Evolutionary conservation across 2,329 filamentous ascomycete species (phyloP), one percentile per base, ranked within the genome.

Genomic region (Graphilbum sp.): DNA sequence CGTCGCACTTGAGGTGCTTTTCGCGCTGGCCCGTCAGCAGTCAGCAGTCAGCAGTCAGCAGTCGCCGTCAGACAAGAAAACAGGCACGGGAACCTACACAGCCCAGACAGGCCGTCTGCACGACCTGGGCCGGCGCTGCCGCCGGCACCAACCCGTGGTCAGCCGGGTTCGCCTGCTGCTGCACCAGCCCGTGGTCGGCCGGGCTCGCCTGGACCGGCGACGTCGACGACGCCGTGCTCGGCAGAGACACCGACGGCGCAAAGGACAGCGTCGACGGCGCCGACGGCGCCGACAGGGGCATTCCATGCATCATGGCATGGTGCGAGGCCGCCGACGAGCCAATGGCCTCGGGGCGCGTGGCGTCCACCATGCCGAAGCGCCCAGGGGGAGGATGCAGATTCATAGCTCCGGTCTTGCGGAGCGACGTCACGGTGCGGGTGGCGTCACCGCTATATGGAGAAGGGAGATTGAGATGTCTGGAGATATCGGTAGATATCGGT

Each of bases 1-100:
- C 79, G 54, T 86, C 78, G 52, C 81, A 87, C 53, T 84, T 87
- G 35, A 86, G 65, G 54, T 87, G 82, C 50, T 82, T 74, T 45
- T 52, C 59, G 37, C 71, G 63, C 70, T 75, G 24, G 20, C 15
- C 21, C 5, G 24, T 30, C 17, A 33, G 36, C 15, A 32, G 12
- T 4, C 13, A 2, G 30, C 11, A 27, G n/a, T 4, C n/a, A 20
- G 21, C 15, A 35, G 33, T 24, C 3, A 17, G 17, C 13, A 29
- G 11, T n/a, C 23, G 16, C 16, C 15, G 25, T 6, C 16, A 29
- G 24, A 34, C 9, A 25, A 23, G 15, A 27, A 18, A 21, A 32
- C 23, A 17, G 10, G 20, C 4, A 37, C 19, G n/a, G n/a, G n/a
- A 31, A 58, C 67, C 57, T 59, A 72, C 68, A 53, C 68, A 72